Percentiles rank a stretch among this genome's conserved stretches.
Evolutionary conservation across 1,284 basidiomycete genomes (phyloP).

Genomic region (Sporisorium iseilematis-ciliati): DNA sequence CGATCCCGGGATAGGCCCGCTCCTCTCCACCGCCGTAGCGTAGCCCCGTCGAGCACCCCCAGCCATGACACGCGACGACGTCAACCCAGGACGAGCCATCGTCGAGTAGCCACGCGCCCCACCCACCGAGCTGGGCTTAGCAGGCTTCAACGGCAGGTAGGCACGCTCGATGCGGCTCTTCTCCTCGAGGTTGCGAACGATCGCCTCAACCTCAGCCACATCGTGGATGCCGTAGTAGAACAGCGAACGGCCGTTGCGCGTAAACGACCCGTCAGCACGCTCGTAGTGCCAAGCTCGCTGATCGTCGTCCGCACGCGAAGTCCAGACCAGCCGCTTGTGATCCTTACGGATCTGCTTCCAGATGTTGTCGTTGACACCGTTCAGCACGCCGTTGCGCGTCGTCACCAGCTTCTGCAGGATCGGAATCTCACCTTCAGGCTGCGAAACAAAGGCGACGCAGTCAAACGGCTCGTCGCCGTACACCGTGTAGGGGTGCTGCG

Average conservation of each 20-base stretch:
- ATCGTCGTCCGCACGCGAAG: slow-evolving; percentile 92
- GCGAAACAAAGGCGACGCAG: slow-evolving; percentile 91
- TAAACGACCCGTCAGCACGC: slow-evolving; percentile 96
- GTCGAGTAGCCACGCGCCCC: slow-evolving; percentile 65
- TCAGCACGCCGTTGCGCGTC: slow-evolving; percentile 88
- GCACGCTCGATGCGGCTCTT: slow-evolving; percentile 86
- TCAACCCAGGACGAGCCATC: slow-evolving; percentile 66
- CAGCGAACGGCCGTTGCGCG: slow-evolving; percentile 86
- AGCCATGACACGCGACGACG: slow-evolving; percentile 72
- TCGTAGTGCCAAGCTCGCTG: slow-evolving; percentile 98
- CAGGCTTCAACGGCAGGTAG: slow-evolving; percentile 90
- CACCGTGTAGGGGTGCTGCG: slow-evolving; percentile 81
- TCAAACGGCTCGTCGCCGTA: slow-evolving; percentile 98
- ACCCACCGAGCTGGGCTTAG: slow-evolving; percentile 73
- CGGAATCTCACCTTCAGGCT: slow-evolving; percentile 88
- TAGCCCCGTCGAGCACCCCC: slow-evolving; percentile 51
- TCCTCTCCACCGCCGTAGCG: slow-evolving; percentile 73
- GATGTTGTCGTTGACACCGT: slow-evolving; percentile 96
- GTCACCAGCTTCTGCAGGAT: slow-evolving; percentile 93
- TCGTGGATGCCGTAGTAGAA: slow-evolving; percentile 99
- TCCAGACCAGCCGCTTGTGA: slow-evolving; percentile 95
- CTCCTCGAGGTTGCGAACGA: slow-evolving; percentile 82
- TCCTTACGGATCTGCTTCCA: slow-evolving; percentile 96
- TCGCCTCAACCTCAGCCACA: slow-evolving; percentile 85
- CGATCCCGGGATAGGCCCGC: slow-evolving; percentile 71